Base-by-base conservation (phyloP, 129 eudicot genomes). In the Flaveria trinervia region DNA sequence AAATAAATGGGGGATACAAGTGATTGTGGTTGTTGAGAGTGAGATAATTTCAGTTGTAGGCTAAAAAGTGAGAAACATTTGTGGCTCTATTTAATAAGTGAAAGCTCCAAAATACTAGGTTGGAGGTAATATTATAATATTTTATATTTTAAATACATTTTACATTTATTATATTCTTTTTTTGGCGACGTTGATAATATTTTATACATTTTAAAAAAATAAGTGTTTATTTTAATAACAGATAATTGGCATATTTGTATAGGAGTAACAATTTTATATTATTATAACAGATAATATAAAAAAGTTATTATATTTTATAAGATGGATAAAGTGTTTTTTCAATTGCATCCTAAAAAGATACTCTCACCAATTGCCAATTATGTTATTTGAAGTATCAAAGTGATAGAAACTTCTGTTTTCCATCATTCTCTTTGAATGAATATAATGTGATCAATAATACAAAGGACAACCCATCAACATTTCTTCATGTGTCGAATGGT, bases 41-140 rank as follows among this genome's bases (percentile, higher is more conserved):
- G 80, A 66, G 61, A 51, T 78, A 70, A 43, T 72, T 80, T 73
- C 22, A 65, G 68, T 73, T 80, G 52, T 72, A 54, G 61, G 61
- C 60, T 73, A 73, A 73, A 80, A 80, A 55, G 79, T 80, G 84
- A 54, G 36, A 80, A 41, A 54, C 70, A 68, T 66, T 10, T 44
- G 70, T 57, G 75, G 45, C 28, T 80, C 79, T 80, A 80, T 80
- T 80, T 54, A 73, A 73, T 67, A 80, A 43, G 54, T 46, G 70
- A 65, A 73, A 44, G 62, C 79, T 80, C 61, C 79, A 54, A 65
- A 73, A 55, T 55, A 74, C 83, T 80, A 80, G 83, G 70, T 80
- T 66, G 51, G 46, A 50, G 22, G n/a, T 41, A 52, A 22, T 73
- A 15, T 41, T 33, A 71, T 78, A 49, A 30, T 50, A 65, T 62